Conservation (phyloP, 768 basidiomycete species). For the Lepiota brunneoincarnata region DNA sequence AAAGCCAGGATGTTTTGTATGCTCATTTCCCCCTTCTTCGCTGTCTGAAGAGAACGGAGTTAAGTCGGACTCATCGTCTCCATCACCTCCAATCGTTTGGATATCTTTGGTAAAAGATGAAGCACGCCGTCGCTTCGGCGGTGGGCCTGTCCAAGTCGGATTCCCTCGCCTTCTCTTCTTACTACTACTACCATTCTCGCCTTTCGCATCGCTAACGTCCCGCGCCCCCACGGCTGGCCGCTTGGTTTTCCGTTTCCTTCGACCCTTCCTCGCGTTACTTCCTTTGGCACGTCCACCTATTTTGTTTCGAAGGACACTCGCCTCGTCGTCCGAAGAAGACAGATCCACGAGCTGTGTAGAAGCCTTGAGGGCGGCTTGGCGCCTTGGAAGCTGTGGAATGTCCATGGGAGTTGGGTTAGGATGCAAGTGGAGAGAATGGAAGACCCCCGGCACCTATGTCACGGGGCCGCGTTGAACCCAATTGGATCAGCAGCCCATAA, state of each 20-base stretch:
- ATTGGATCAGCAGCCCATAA: too few relatives aligned
- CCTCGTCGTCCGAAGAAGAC: constrained; percentile 6
- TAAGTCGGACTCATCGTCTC: constrained; percentile 7
- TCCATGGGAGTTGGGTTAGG: constrained; percentile 7
- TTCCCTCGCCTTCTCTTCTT: not conserved
- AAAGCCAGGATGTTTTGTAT: not conserved
- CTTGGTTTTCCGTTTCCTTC: not conserved
- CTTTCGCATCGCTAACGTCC: not conserved
- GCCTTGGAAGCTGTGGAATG: constrained; percentile 1
- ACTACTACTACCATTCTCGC: not conserved
- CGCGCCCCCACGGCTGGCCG: not conserved
- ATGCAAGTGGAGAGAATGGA: not conserved
- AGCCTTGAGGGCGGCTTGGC: constrained; percentile 6
- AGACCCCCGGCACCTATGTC: not conserved
- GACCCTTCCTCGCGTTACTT: not conserved
- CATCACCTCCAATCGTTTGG: not conserved
- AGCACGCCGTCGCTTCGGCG: constrained; percentile 6
- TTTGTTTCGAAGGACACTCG: not conserved
- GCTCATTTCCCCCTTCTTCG: not conserved
- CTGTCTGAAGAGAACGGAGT: constrained; percentile 5
- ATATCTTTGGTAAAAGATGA: not conserved
- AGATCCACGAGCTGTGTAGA: constrained; percentile 3
- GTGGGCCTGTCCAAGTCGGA: not conserved
- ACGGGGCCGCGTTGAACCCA: constrained; percentile 8
- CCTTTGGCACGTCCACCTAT: not conserved